A percentile compares a stretch with the other conserved stretches of the same genome.
These are phyloP conservation scores for Didymella lethalis DNA, from an alignment of 2,329 filamentous ascomycete genomes.

Conservation along the genomic window DNA sequence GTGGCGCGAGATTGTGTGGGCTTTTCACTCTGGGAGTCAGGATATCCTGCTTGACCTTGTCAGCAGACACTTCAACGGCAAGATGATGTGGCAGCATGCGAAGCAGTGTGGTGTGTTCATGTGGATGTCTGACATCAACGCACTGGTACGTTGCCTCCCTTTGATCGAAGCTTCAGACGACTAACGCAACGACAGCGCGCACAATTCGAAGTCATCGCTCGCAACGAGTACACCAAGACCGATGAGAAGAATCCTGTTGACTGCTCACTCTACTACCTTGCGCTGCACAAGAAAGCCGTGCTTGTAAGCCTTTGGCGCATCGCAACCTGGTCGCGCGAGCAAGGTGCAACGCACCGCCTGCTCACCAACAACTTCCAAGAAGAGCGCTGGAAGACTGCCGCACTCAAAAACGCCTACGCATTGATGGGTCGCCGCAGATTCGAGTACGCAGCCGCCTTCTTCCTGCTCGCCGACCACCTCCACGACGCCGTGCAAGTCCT, in stretches of 20 bases:
- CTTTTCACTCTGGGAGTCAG: slow-evolving; percentile 83
- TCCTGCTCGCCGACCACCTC: slow-evolving; percentile 85
- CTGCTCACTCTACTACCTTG: slow-evolving; percentile 90
- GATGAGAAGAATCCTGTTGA: slow-evolving; percentile 90
- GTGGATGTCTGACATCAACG: slow-evolving; percentile 82
- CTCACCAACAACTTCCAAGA: slow-evolving; percentile 92
- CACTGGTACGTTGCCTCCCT: slow-evolving; percentile 67
- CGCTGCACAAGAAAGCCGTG: slow-evolving; percentile 87
- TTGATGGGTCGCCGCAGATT: slow-evolving; percentile 90
- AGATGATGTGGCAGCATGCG: slow-evolving; percentile 84
- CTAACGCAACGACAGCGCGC: slow-evolving; percentile 61
- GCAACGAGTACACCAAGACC: slow-evolving; percentile 89
- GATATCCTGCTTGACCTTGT: slow-evolving; percentile 89
- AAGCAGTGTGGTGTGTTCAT: slow-evolving; percentile 90
- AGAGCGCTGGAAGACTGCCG: slow-evolving; percentile 84
- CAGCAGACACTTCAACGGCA: slow-evolving; percentile 77
- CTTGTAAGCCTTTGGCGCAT: slow-evolving; percentile 94
- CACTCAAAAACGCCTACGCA: slow-evolving; percentile 95
- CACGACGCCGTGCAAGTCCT: slow-evolving; percentile 88
- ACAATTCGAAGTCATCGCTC: slow-evolving; percentile 89
- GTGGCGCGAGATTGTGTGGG: slow-evolving; percentile 83
- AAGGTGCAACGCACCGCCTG: slow-evolving; percentile 78
- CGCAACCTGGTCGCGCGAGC: slow-evolving; percentile 87
- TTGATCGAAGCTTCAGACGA: not conserved
- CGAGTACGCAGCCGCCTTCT: slow-evolving; percentile 95